Evolutionary conservation across 1,284 basidiomycete genomes (phyloP).

Genomic region (Ganoderma boninense): DNA sequence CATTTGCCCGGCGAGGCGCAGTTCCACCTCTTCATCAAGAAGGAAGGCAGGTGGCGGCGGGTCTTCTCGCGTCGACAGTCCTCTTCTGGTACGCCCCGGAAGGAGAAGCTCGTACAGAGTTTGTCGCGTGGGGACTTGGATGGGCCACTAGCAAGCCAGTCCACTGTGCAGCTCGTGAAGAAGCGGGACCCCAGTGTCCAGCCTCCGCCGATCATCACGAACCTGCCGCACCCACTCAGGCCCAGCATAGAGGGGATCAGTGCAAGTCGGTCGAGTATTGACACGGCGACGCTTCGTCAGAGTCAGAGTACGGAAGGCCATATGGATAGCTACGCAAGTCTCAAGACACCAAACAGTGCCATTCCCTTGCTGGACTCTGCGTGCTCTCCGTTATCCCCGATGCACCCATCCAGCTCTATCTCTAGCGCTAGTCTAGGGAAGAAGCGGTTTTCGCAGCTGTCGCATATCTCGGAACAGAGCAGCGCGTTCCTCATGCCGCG

Average conservation of each 20-base stretch:
- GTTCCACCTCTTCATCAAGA: conserved; percentile 68
- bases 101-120: conserved; percentile 30
- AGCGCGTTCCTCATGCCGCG: conserved; percentile 18
- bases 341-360: conserved; percentile 34
- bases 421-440: background rate
- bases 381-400: background rate
- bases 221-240: background rate
- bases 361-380: conserved; percentile 27
- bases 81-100: conserved; percentile 36
- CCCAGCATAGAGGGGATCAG: conserved; percentile 10
- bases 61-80: conserved; percentile 54
- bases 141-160: conserved; percentile 6
- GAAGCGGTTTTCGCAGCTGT: conserved; percentile 21
- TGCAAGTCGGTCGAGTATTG: background rate
- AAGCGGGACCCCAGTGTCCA: conserved; percentile 16
- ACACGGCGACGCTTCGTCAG: conserved; percentile 8
- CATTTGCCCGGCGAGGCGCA: conserved; percentile 67
- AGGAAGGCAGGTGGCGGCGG: conserved; percentile 75
- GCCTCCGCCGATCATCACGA: conserved; percentile 24
- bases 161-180: conserved; percentile 25
- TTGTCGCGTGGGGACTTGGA: conserved; percentile 21
- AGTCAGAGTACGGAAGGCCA: conserved; percentile 7
- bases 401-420: conserved; percentile 20
- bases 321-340: conserved; percentile 1
- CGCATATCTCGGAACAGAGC: conserved; percentile 17